Base-by-base conservation (phyloP, 495 filamentous ascomycete genomes). In the Penicillium angulare region DNA sequence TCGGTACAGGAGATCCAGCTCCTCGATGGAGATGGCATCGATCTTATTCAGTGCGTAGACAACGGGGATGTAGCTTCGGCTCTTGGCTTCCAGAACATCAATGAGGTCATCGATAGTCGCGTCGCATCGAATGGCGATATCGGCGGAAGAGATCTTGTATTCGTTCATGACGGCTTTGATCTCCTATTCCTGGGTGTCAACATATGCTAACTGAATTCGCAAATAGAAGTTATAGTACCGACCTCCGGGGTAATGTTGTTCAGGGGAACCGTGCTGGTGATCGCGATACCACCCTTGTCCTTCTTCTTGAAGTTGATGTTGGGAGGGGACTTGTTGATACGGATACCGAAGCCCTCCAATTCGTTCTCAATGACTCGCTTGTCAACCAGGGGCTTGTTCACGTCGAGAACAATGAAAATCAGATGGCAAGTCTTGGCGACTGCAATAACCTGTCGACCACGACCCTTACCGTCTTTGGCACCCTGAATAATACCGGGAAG, bases 41-140 rank as follows among this genome's bases (percentile, higher is more conserved):
- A 98, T 98, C 77, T 98, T 98, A 80, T 98, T 98, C 66, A 98
- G 78, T 4, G 95, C 92, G 76, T 98, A 98, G 40, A 98, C 87
- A 51, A 97, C 93, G 17, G 93, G 93, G 61, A 98, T 97, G 67
- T 98, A 98, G 68, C 86, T 87, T 69, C 93, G 80, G 65, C 84
- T 89, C 80, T 95, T 97, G 35, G 95, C 92, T 64, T 98, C 93
- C 44, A 98, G 80, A 20, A 98, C 75, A 73, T 98, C 93, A 63
- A 98, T 98, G 51, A 98, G 72, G 65, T 98, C 93, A 71, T 90
- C 86, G 52, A 90, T 80, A 8, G 86, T 89, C 33, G 93, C 93
- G 73, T 98, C 93, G 73, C 93, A 98, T 47, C 93, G 86, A 65
- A 98, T 97, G 34, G 93, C 88, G 58, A 98, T 95, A 75, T 98